Percentiles rank a stretch among this genome's conserved stretches.
phyloP scores from a whole-genome alignment of 257 asterid species.

The Solanum appendiculatum region DNA sequence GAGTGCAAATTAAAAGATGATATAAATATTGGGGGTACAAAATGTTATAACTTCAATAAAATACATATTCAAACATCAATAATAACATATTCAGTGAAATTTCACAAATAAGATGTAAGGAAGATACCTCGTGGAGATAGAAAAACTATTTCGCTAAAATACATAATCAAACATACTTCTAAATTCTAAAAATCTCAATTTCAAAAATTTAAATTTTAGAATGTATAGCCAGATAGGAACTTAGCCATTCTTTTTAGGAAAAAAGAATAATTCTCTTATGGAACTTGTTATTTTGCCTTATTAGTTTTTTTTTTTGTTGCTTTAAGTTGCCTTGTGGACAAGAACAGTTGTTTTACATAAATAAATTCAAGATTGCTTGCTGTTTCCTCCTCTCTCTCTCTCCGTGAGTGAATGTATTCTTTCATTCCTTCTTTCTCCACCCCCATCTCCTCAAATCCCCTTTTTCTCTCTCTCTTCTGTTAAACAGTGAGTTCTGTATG shows the following conservation, averaged over 20 bases:
- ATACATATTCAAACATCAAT: too few species aligned
- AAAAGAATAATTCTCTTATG: not conserved
- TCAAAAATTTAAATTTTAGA: too few species aligned
- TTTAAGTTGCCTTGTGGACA: not conserved
- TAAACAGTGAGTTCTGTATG: conserved; percentile 30
- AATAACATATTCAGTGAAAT: not conserved
- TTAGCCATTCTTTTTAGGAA: not conserved
- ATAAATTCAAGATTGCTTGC: not conserved
- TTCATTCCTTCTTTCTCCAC: not conserved
- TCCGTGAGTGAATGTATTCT: not conserved
- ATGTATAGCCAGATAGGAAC: too few species aligned
- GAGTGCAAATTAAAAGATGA: not conserved
- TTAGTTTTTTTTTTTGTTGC: too few species aligned
- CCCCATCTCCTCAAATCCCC: conserved; percentile 1
- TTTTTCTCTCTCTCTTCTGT: conserved; percentile 6
- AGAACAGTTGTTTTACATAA: not conserved
- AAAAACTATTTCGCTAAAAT: too few species aligned
- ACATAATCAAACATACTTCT: too few species aligned
- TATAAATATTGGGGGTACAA: not conserved
- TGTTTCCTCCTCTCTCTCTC: conserved; percentile 1
- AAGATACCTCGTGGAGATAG: too few species aligned
- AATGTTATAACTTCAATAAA: not conserved
- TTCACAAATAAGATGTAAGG: rapidly evolving
- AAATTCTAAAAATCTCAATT: too few species aligned
- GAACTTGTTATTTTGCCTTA: not conserved